Percentiles rank a stretch among this genome's conserved stretches.
Conservation (phyloP, 2,329 filamentous ascomycete genomes). For the Xylariales sp. region DNA sequence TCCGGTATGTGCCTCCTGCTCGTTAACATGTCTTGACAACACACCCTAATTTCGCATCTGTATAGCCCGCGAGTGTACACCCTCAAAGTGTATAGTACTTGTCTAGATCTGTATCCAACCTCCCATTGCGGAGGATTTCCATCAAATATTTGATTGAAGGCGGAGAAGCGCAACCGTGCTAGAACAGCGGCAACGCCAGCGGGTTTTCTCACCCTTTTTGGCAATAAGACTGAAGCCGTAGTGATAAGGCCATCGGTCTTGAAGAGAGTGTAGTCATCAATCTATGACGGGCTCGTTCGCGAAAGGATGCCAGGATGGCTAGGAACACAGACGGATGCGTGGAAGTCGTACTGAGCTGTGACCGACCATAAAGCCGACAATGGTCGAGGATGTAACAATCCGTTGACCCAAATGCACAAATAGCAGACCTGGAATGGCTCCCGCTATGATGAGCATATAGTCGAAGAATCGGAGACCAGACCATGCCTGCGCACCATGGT, state of each 20-base stretch:
- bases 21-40: constrained; percentile 5
- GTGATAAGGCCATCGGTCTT: no score
- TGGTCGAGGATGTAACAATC: constrained; percentile 5
- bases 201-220: no score
- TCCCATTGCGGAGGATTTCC: no score
- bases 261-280: no score
- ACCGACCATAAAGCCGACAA: constrained; percentile 2
- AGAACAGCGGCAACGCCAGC: no score
- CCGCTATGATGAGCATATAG: constrained; percentile 1
- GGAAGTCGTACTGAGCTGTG: constrained; percentile 6
- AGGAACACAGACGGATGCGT: not conserved
- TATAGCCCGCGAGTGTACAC: constrained; percentile 49
- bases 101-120: no score
- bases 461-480: not conserved
- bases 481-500: not conserved
- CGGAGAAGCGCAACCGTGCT: no score
- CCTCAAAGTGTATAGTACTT: constrained; percentile 49
- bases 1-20: constrained; percentile 63
- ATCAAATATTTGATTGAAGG: no score
- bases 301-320: constrained; percentile 1
- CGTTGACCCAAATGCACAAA: constrained; percentile 1
- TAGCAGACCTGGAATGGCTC: constrained; percentile 7
- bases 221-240: no score
- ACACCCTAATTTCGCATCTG: constrained; percentile 5
- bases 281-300: no score